Conservation (phyloP, 768 basidiomycete species). For the Cystobasidium ongulense region DNA sequence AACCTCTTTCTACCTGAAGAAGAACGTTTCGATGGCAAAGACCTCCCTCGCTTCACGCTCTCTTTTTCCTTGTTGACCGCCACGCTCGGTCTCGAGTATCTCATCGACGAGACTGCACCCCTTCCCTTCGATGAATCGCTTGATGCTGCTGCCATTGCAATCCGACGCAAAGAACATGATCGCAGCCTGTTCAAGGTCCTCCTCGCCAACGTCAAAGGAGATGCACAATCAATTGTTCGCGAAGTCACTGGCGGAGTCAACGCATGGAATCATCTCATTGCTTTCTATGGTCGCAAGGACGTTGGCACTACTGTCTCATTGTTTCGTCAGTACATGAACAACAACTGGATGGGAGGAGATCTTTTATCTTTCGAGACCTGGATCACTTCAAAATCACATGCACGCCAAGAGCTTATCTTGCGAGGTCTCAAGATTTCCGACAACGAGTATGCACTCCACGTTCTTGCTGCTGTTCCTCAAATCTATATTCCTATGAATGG, state of each 20-base stretch:
- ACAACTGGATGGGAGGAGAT: background rate
- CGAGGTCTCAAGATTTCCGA: conserved; percentile 2
- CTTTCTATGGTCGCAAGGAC: background rate
- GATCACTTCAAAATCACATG: background rate
- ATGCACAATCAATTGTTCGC: background rate
- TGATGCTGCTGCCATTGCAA: background rate
- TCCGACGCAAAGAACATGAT: background rate
- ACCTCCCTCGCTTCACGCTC: background rate
- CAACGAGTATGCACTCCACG: conserved; percentile 7
- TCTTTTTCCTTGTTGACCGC: background rate
- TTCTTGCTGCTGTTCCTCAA: background rate
- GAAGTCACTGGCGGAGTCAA: background rate
- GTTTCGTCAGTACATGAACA: conserved; percentile 10
- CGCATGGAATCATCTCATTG: background rate
- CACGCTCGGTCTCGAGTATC: background rate
- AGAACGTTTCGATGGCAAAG: too few species aligned
- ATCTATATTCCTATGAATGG: background rate
- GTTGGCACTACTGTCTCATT: background rate
- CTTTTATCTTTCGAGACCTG: background rate
- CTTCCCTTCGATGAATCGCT: background rate
- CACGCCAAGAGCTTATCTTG: background rate
- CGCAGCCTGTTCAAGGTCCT: background rate
- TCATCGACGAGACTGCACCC: conserved; percentile 5
- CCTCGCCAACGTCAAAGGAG: too few species aligned
- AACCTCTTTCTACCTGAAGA: too few species aligned